Base-by-base conservation (phyloP, 768 basidiomycete species). In the Clitopilus hobsonii region DNA sequence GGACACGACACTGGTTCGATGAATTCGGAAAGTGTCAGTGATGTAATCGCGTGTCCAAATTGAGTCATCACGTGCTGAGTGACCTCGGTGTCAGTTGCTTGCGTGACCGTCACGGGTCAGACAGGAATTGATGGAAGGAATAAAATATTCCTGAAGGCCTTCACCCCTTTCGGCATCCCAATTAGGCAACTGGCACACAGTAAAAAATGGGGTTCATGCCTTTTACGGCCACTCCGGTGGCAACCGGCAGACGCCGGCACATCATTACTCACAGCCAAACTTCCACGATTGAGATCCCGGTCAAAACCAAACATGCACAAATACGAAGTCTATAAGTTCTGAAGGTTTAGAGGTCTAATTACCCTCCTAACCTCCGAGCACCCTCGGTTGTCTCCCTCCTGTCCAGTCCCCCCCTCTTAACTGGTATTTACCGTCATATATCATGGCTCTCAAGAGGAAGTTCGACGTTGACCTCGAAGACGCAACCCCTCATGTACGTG, bases 401-500 rank as follows among this genome's bases (percentile, higher is more conserved):
- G 51, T 52, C 48, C 55, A 29, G 48, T 26, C 53, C 53, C 54
- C 56, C 52, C 45, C 58, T n/a, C n/a, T 55, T 52, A 26, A 51
- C 48, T 27, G 32, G 48, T 24, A 54, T 53, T 59, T 25, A 54
- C 64, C 51, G 41, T 45, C 23, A n/a, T n/a, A 28, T 18, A 58
- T 60, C 51, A 91, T 90, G 88, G 76, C 83, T 38, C 59, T 89
- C 65, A 93, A 92, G 69, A 81, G 90, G 67, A 93, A 93, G 74
- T 75, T 88, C 51, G 82, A 85, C 51, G 61, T 74, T 18, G 86
- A 86, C 56, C 65, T 72, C 18, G 79, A 81, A 56, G 83, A 83
- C 62, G 72, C 74, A 58, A 74, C 69, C 53, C 78, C 74, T 58
- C 77, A 68, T 59, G 85, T 85, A 68, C 53, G 73, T 63, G 41